These are phyloP conservation scores for Ceratobasidium sp. DNA, from an alignment of 1,284 basidiomycete genomes.

Conservation along the genomic window DNA sequence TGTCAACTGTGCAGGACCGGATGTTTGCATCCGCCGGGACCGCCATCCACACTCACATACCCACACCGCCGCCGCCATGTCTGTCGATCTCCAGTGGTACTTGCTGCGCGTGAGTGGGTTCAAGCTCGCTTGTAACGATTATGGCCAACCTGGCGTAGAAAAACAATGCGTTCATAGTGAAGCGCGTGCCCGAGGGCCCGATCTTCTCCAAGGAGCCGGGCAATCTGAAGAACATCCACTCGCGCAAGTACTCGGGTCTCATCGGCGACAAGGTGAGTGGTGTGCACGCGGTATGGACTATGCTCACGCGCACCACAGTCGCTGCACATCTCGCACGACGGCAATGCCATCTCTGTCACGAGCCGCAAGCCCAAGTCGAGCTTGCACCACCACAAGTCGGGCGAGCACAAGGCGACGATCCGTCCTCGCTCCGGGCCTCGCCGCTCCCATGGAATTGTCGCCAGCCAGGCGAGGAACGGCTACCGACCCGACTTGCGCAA, in stretches of 20 bases:
- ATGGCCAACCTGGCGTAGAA: conserved; percentile 57
- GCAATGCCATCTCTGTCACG: conserved; percentile 68
- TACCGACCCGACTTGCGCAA: conserved; percentile 85
- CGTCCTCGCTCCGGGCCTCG: conserved; percentile 77
- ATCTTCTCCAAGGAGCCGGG: conserved; percentile 88
- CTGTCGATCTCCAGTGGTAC: conserved; percentile 88
- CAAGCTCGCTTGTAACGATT: too few relatives aligned
- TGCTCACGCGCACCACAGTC: neutral
- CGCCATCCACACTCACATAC: conserved; percentile 15
- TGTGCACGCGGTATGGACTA: too few relatives aligned
- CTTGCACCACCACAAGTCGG: conserved; percentile 60
- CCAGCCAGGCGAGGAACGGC: conserved; percentile 70
- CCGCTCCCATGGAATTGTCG: conserved; percentile 74
- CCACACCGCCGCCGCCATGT: conserved; percentile 48
- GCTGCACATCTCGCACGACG: conserved; percentile 52
- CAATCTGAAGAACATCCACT: conserved; percentile 86
- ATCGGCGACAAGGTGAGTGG: conserved; percentile 75
- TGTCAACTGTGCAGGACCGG: conserved; percentile 13
- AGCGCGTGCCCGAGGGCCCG: conserved; percentile 72
- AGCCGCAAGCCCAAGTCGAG: conserved; percentile 74
- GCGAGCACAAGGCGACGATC: conserved; percentile 62
- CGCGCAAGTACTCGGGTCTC: conserved; percentile 87
- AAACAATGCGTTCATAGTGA: conserved; percentile 84
- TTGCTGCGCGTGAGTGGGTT: conserved; percentile 75
- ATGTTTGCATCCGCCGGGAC: conserved; percentile 27